A percentile compares a stretch with the other conserved stretches of the same genome.
Evolutionary conservation across 2,329 filamentous ascomycete genomes (phyloP).

Genomic region (Tolypocladium guangdongense): DNA sequence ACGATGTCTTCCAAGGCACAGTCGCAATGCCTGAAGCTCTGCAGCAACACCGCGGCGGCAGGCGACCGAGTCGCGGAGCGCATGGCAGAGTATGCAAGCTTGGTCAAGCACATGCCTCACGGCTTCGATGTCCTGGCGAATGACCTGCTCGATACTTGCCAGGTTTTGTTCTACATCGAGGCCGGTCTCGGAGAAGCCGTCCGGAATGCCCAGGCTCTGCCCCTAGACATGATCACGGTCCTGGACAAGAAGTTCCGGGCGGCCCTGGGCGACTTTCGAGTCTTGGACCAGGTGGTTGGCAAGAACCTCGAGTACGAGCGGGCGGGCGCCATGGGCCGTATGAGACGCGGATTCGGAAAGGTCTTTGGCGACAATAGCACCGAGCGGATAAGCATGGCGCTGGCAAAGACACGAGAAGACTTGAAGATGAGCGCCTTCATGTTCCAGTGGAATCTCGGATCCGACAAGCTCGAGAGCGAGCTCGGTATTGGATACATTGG

Average conservation of each 20-base stretch:
- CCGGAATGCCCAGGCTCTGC: slow-evolving; percentile 40
- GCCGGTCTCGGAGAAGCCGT: slow-evolving; percentile 47
- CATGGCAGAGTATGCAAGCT: slow-evolving; percentile 52
- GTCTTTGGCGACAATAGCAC: slow-evolving; percentile 53
- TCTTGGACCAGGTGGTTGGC: slow-evolving; percentile 51
- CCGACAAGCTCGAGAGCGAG: slow-evolving; percentile 45
- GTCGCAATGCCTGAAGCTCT: slow-evolving; percentile 29
- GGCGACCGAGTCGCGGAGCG: slow-evolving; percentile 55
- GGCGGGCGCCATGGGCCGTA: slow-evolving; percentile 46
- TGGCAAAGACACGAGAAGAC: slow-evolving; percentile 48
- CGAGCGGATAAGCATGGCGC: slow-evolving; percentile 44
- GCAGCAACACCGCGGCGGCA: slow-evolving; percentile 45
- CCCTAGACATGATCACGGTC: slow-evolving; percentile 50
- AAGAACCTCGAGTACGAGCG: slow-evolving; percentile 52
- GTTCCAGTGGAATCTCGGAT: slow-evolving; percentile 55
- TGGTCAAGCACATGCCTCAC: slow-evolving; percentile 40
- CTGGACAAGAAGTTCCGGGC: slow-evolving; percentile 53
- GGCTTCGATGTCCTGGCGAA: slow-evolving; percentile 50
- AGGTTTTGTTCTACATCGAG: slow-evolving; percentile 58
- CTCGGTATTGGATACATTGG: slow-evolving; percentile 58
- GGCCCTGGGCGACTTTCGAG: slow-evolving; percentile 49
- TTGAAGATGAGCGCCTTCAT: slow-evolving; percentile 53
- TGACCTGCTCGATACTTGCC: slow-evolving; percentile 57
- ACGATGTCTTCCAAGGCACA: slow-evolving; percentile 15
- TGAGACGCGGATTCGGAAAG: slow-evolving; percentile 51